Percentiles rank a stretch among this genome's conserved stretches.
Conservation (phyloP, 345 rosid species). For the Anastatica hierochuntica region DNA sequence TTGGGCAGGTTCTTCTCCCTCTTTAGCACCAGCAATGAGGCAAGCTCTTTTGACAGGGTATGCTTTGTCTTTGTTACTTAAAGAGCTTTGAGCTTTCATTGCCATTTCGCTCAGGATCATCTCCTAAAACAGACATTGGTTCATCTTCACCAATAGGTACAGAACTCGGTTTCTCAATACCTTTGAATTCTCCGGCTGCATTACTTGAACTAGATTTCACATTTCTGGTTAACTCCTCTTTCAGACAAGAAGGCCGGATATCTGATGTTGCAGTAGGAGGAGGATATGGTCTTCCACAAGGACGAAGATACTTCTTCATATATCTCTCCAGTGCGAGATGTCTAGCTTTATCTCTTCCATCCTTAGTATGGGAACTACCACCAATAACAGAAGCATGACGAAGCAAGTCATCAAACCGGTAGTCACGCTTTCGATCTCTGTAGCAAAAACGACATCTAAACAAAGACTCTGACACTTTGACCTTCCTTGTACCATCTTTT, state of each 20-base stretch:
- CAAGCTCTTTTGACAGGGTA: slow-evolving; percentile 11
- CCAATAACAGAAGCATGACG: slow-evolving; percentile 32
- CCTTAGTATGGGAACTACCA: slow-evolving; percentile 13
- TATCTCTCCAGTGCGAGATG: slow-evolving; percentile 46
- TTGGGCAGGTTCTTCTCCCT: slow-evolving; percentile 9
- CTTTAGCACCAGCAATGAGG: slow-evolving; percentile 1
- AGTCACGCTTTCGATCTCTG: slow-evolving; percentile 25
- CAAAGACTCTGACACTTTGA: slow-evolving; percentile 26
- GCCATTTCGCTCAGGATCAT: background rate
- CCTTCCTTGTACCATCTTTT: slow-evolving; percentile 25
- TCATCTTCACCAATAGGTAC: background rate
- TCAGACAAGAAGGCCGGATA: too few species aligned
- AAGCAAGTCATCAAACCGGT: slow-evolving; percentile 30
- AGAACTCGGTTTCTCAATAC: background rate
- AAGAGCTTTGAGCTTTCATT: background rate
- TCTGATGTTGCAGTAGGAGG: too few species aligned
- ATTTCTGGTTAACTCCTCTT: background rate
- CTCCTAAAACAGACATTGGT: slow-evolving; percentile 1
- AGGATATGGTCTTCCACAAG: background rate
- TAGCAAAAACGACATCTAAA: slow-evolving; percentile 49
- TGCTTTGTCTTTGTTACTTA: background rate
- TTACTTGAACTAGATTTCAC: background rate
- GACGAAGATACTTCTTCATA: slow-evolving; percentile 28
- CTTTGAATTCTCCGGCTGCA: background rate
- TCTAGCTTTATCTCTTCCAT: slow-evolving; percentile 30